Base-by-base conservation (phyloP, 2,329 filamentous ascomycete genomes). In the Talaromyces amestolkiae region DNA sequence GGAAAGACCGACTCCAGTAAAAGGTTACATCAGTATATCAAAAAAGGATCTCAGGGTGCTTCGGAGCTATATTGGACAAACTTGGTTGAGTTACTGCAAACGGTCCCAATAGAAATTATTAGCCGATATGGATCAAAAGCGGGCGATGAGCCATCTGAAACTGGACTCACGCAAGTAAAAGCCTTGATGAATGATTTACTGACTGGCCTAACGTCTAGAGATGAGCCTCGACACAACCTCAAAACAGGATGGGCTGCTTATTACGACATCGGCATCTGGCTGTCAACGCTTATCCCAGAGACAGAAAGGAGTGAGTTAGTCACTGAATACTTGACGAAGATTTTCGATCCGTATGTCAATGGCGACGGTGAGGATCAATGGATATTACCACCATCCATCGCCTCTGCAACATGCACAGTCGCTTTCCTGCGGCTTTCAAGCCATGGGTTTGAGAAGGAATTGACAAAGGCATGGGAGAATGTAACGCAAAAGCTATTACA, bases 1-100 rank as follows among this genome's bases (percentile, higher is more conserved):
- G 84, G 82, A 56, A 89, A 88, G 73, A 85, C 84, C 35, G 74
- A 83, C 8, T 85, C 76, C 66, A 83, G 78, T 67, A 86, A 81
- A 66, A 79, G 89, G 24, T 77, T 99, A 3, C 85, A 86, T 59
- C 81, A 87, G 9, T 95, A 96, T 70, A 81, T 98, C 7, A 88
- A 91, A 68, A 91, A 89, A 71, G 94, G 95, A 2, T 96, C 94
- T 0, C 91, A 97, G 72, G 86, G 88, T n/a, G 90, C 90, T 3
- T 82, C 87, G 0, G 79, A 83, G 3, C 85, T 83, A 10, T 97
- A 89, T 73, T 99, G 95, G 95, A 77, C 83, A 31, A 86, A 85
- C 17, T 75, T 96, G 37, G 82, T 84, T 45, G 80, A 82, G 35
- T 78, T 98, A 0, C 74, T 97, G 59, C 75, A 78, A 27, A 74